Percentiles rank a stretch among this genome's conserved stretches.
phyloP scores from a whole-genome alignment of 495 filamentous ascomycete genomes.

The Lindgomyces ingoldianus region DNA sequence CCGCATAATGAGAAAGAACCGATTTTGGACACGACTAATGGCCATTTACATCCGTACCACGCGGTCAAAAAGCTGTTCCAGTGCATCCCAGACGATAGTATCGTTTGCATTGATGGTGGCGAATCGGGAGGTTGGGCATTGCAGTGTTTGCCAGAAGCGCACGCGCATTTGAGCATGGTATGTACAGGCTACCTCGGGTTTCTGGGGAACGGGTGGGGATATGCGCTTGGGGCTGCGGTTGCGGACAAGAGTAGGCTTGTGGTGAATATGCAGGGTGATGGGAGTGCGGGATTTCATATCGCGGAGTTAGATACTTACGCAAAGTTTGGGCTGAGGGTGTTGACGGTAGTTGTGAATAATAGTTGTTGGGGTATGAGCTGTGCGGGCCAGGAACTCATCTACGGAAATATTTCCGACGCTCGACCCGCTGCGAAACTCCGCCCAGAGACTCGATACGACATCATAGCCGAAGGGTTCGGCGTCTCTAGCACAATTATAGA shows the following conservation, averaged over 20 bases:
- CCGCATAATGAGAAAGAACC: constrained; percentile 27
- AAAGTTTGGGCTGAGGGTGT: constrained; percentile 28
- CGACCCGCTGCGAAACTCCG: constrained; percentile 29
- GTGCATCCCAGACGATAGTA: constrained; percentile 21
- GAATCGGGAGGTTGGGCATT: constrained; percentile 34
- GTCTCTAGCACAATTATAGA: constrained; percentile 1
- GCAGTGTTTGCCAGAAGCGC: constrained; percentile 19
- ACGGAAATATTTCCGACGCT: constrained; percentile 3
- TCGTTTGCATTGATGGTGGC: constrained; percentile 39
- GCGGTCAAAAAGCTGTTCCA: constrained; percentile 32
- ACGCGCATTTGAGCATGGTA: constrained; percentile 25
- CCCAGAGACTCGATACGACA: constrained; percentile 30
- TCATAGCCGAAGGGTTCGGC: constrained; percentile 37
- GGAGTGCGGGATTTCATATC: constrained; percentile 38
- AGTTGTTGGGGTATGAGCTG: constrained; percentile 36
- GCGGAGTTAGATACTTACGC: constrained; percentile 37
- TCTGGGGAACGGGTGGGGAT: constrained; percentile 39
- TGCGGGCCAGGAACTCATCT: constrained; percentile 37
- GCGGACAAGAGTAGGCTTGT: constrained; percentile 26
- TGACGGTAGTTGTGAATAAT: constrained; percentile 37
- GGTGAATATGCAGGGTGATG: constrained; percentile 39
- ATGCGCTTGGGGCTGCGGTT: constrained; percentile 33
- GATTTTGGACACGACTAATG: constrained; percentile 15
- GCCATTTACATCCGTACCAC: constrained; percentile 37
- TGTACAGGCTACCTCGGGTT: constrained; percentile 36